phyloP scores from a whole-genome alignment of 768 basidiomycete species.

The Steccherinum ochraceum region DNA sequence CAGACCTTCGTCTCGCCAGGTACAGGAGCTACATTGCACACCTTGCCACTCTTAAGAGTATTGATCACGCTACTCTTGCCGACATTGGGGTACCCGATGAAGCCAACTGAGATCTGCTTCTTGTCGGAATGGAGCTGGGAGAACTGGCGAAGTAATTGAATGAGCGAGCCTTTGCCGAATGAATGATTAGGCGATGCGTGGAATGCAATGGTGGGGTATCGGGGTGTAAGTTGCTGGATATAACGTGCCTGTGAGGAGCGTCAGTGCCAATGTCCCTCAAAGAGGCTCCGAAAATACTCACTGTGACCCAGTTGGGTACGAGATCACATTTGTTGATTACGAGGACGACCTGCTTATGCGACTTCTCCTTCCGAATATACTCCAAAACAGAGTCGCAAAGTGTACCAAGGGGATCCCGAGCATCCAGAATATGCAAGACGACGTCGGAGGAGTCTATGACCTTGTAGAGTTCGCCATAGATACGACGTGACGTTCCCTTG shows the following conservation, averaged over 20 bases:
- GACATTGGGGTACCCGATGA: conserved; percentile 97
- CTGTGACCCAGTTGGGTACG: conserved; percentile 98
- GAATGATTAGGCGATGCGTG: conserved; percentile 99
- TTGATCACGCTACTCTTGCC: conserved; percentile 98
- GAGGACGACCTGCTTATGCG: conserved; percentile 95
- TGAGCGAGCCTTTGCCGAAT: conserved; percentile 97
- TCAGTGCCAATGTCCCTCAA: too few relatives aligned
- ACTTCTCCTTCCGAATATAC: conserved; percentile 91
- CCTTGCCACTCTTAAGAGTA: conserved; percentile 96
- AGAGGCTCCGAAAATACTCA: too few relatives aligned
- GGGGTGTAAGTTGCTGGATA: conserved; percentile 90
- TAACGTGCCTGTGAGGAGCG: conserved; percentile 68
- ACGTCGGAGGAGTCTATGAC: conserved; percentile 99
- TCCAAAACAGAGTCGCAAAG: conserved; percentile 92
- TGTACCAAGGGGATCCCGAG: conserved; percentile 92
- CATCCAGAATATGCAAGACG: conserved; percentile 91
- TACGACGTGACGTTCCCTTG: conserved; percentile 92
- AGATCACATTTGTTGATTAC: conserved; percentile 98
- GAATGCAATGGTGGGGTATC: conserved; percentile 95
- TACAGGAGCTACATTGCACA: conserved; percentile 93
- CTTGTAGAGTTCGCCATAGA: conserved; percentile 98
- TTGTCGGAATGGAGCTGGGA: conserved; percentile 96
- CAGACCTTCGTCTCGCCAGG: conserved; percentile 91
- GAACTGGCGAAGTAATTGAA: conserved; percentile 94
- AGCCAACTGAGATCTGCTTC: conserved; percentile 98